Evolutionary conservation across 2,329 filamentous ascomycete genomes (phyloP).

Genomic region (Hypoxylon sp.): DNA sequence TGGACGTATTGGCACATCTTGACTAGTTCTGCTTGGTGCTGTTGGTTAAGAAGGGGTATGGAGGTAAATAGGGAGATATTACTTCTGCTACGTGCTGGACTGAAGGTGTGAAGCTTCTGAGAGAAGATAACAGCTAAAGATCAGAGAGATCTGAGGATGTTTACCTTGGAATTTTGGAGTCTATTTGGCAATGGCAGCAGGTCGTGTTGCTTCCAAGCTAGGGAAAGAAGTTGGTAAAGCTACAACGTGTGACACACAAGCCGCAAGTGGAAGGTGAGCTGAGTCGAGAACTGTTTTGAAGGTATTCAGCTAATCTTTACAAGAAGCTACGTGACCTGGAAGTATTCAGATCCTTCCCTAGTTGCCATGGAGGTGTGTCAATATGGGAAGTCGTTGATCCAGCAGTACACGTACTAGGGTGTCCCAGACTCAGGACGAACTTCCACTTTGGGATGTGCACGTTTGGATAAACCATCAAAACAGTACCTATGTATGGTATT

Average conservation of each 20-base stretch:
- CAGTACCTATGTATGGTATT: neutral
- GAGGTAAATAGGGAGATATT: neutral
- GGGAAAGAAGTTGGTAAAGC: neutral
- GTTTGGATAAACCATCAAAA: neutral
- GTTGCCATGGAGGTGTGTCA: neutral
- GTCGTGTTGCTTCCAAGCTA: neutral
- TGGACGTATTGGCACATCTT: slow-evolving; percentile 50
- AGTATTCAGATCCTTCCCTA: neutral
- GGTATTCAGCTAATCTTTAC: neutral
- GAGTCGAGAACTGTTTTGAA: neutral
- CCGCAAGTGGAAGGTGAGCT: neutral
- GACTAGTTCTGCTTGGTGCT: neutral
- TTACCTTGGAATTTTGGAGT: neutral
- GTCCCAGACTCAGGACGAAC: neutral
- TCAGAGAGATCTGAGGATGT: neutral
- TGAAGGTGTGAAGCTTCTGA: neutral
- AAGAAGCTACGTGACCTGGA: neutral
- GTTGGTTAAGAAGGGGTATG: neutral
- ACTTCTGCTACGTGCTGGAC: neutral
- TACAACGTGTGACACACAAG: neutral
- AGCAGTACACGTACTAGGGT: neutral
- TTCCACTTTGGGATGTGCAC: neutral
- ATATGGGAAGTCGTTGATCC: neutral
- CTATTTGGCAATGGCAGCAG: neutral
- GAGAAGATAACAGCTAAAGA: too few relatives aligned